These are phyloP conservation scores for Persicaria tinctoria DNA, from an alignment of 148 eudicot genomes.

Conservation along the genomic window DNA sequence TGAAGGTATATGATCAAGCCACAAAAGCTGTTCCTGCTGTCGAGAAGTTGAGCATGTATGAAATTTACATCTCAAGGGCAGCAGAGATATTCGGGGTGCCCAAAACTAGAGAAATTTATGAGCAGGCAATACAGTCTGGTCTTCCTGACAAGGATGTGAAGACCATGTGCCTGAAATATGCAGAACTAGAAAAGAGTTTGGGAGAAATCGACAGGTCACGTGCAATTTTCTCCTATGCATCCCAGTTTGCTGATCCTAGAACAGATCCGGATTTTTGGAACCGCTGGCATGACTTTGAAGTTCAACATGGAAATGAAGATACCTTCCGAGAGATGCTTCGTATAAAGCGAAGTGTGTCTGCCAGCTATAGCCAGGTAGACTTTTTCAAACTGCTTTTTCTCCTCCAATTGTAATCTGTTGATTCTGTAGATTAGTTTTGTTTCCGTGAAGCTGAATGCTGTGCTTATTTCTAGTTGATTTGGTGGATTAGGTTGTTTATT, in stretches of 20 bases:
- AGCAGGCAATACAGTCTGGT: conserved; percentile 83
- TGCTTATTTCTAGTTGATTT: background rate
- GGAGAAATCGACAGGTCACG: conserved; percentile 95
- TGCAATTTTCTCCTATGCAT: conserved; percentile 51
- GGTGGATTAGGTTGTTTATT: background rate
- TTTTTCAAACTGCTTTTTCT: background rate
- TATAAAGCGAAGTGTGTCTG: conserved; percentile 69
- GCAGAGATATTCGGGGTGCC: conserved; percentile 94
- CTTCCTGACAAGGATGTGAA: conserved; percentile 91
- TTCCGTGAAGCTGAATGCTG: background rate
- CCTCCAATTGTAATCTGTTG: no score
- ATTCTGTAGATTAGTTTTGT: background rate
- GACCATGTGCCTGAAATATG: conserved; percentile 78
- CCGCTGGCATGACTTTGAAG: conserved; percentile 88
- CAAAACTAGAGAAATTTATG: conserved; percentile 84
- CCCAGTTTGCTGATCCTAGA: conserved; percentile 75
- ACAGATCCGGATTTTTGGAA: conserved; percentile 79
- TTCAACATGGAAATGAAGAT: conserved; percentile 91
- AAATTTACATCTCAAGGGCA: conserved; percentile 86
- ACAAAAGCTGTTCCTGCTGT: conserved; percentile 78
- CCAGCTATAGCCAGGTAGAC: conserved; percentile 83
- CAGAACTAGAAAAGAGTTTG: conserved; percentile 89
- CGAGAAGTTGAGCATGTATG: conserved; percentile 93
- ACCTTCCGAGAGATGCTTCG: conserved; percentile 92
- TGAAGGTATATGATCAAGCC: conserved; percentile 88